phyloP scores from a whole-genome alignment of 2,329 filamentous ascomycete species.

The Botrytis porri region DNA sequence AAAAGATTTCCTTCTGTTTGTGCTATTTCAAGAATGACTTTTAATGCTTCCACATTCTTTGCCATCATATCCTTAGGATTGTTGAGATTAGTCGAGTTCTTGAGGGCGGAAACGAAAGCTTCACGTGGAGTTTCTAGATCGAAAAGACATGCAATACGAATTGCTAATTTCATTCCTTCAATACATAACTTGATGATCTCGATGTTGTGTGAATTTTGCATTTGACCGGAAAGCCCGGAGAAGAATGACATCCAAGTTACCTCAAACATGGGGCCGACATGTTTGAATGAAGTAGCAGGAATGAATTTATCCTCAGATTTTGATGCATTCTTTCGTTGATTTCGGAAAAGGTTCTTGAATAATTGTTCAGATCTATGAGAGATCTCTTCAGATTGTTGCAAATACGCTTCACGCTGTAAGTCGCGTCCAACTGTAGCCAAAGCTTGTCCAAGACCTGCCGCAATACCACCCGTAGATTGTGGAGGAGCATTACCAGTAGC shows the following conservation, averaged over 20 bases:
- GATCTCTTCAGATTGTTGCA: conserved; percentile 95
- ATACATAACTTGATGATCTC: conserved; percentile 91
- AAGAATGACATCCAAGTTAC: conserved; percentile 99
- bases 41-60: conserved; percentile 94
- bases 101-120: conserved; percentile 89
- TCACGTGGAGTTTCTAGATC: conserved; percentile 90
- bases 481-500: conserved; percentile 63
- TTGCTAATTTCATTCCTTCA: conserved; percentile 91
- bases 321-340: conserved; percentile 76
- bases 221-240: conserved; percentile 87
- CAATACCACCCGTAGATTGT: conserved; percentile 64
- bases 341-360: conserved; percentile 89
- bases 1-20: conserved; percentile 89
- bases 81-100: conserved; percentile 92
- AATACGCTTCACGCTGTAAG: conserved; percentile 85
- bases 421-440: conserved; percentile 90
- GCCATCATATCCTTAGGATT: conserved; percentile 93
- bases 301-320: conserved; percentile 73
- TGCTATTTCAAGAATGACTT: conserved; percentile 86
- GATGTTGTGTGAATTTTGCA: conserved; percentile 89
- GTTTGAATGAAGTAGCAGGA: conserved; percentile 86
- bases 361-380: conserved; percentile 70
- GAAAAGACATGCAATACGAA: conserved; percentile 89
- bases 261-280: conserved; percentile 97
- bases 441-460: conserved; percentile 81